These are phyloP conservation scores for Ogataea zsoltii DNA, from an alignment of 805 yeast species.

Conservation along the genomic window DNA sequence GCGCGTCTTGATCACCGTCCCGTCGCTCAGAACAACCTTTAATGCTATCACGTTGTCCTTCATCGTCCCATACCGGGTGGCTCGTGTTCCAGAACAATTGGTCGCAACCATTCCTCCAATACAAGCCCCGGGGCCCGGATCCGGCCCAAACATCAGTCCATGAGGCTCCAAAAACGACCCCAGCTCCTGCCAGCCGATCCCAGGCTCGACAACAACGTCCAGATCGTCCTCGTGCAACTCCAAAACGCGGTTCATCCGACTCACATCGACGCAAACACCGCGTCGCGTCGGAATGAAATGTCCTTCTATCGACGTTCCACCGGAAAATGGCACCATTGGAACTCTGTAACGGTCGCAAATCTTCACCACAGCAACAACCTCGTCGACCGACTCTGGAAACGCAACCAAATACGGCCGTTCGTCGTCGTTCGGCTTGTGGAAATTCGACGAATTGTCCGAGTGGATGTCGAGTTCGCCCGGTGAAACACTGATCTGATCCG, in stretches of 20 bases:
- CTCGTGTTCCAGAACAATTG: constrained; percentile 80
- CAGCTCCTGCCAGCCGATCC: constrained; percentile 77
- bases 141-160: constrained; percentile 70
- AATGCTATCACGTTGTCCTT: constrained; percentile 67
- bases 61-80: constrained; percentile 79
- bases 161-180: constrained; percentile 49
- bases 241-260: constrained; percentile 58
- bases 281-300: constrained; percentile 71
- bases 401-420: constrained; percentile 47
- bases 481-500: constrained; percentile 46
- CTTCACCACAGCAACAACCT: constrained; percentile 63
- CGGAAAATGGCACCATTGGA: constrained; percentile 78
- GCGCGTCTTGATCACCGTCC: constrained; percentile 71
- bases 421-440: constrained; percentile 33
- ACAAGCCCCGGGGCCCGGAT: constrained; percentile 78
- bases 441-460: constrained; percentile 36
- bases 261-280: constrained; percentile 61
- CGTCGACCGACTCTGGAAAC: constrained; percentile 64
- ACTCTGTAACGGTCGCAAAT: constrained; percentile 59
- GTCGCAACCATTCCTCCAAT: constrained; percentile 80
- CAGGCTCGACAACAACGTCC: constrained; percentile 75
- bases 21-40: constrained; percentile 80
- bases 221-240: constrained; percentile 61
- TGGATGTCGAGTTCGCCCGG: constrained; percentile 32
- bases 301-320: constrained; percentile 83